Percentiles rank a stretch among this genome's conserved stretches.
These are phyloP conservation scores for Fusarium sp. DNA, from an alignment of 2,329 filamentous ascomycete species.

Conservation along the genomic window DNA sequence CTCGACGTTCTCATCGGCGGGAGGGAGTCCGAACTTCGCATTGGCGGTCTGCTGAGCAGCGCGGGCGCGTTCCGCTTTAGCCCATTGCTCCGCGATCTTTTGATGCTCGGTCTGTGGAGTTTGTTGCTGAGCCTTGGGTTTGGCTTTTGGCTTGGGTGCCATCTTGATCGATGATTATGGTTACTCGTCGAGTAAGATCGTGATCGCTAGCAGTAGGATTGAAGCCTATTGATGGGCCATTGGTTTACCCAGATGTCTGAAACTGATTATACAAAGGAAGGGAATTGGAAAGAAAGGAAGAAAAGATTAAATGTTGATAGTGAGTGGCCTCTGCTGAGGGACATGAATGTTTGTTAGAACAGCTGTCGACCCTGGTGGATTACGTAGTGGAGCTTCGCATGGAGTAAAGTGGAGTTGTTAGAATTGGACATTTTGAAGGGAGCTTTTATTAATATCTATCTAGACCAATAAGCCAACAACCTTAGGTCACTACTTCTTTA, in stretches of 20 bases:
- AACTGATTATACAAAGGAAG: slow-evolving; percentile 22
- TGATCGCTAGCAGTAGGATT: slow-evolving; percentile 25
- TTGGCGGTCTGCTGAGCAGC: slow-evolving; percentile 55
- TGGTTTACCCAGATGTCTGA: slow-evolving; percentile 33
- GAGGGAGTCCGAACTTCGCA: slow-evolving; percentile 46
- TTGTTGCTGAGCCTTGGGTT: slow-evolving; percentile 43
- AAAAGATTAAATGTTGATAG: slow-evolving; percentile 19
- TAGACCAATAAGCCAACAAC: slow-evolving; percentile 16
- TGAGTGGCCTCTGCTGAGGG: slow-evolving; percentile 38
- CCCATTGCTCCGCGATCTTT: slow-evolving; percentile 64
- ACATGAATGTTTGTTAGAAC: slow-evolving; percentile 25
- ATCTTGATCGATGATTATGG: slow-evolving; percentile 44
- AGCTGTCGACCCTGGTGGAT: slow-evolving; percentile 34
- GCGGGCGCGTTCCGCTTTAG: slow-evolving; percentile 63
- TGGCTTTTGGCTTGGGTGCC: slow-evolving; percentile 43
- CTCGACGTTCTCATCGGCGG: slow-evolving; percentile 50
- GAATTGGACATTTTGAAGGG: slow-evolving; percentile 6
- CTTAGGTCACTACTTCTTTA: neutral
- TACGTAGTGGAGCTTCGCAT: slow-evolving; percentile 40
- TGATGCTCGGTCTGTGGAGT: slow-evolving; percentile 58
- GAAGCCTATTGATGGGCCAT: slow-evolving; percentile 42
- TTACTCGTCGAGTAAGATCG: slow-evolving; percentile 17
- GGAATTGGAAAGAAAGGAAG: neutral
- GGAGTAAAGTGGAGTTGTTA: slow-evolving; percentile 23
- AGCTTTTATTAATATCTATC: slow-evolving; percentile 6